A percentile compares a stretch with the other conserved stretches of the same genome.
These are phyloP conservation scores for Rhodomyrtus tomentosa DNA, from an alignment of 345 rosid genomes.

Conservation along the genomic window DNA sequence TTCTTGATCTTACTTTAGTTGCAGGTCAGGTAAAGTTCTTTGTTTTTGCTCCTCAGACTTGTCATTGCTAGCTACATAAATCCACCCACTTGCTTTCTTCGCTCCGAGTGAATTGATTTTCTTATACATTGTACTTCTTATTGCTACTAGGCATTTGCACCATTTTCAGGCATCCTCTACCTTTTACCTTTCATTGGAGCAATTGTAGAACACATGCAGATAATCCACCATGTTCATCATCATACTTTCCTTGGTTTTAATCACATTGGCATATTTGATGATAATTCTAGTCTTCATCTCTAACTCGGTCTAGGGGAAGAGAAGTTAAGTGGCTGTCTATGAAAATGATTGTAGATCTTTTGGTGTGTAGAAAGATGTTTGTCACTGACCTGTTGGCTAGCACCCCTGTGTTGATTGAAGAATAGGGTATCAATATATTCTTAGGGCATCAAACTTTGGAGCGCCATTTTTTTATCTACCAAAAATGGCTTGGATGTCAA, in stretches of 20 bases:
- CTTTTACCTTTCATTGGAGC: neutral
- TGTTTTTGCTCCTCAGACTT: neutral
- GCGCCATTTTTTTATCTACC: neutral
- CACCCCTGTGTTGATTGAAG: neutral
- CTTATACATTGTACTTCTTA: neutral
- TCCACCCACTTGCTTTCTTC: neutral
- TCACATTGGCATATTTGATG: neutral
- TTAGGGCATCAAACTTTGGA: neutral
- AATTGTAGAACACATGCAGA: neutral
- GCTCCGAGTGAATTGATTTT: neutral
- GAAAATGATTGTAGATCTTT: neutral
- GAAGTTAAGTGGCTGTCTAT: neutral
- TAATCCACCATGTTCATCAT: neutral
- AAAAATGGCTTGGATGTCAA: neutral
- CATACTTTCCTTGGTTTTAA: neutral
- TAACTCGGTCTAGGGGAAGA: neutral
- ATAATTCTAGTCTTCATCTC: neutral
- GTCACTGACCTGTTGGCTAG: neutral
- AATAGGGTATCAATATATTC: neutral
- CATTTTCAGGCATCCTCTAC: neutral
- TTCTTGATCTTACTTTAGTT: neutral
- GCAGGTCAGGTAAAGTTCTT: neutral
- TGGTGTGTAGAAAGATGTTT: neutral
- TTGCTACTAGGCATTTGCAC: neutral
- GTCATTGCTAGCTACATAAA: neutral